Evolutionary conservation across 495 filamentous ascomycete species (phyloP).

Genomic region (Aspergillus funiculosus): DNA sequence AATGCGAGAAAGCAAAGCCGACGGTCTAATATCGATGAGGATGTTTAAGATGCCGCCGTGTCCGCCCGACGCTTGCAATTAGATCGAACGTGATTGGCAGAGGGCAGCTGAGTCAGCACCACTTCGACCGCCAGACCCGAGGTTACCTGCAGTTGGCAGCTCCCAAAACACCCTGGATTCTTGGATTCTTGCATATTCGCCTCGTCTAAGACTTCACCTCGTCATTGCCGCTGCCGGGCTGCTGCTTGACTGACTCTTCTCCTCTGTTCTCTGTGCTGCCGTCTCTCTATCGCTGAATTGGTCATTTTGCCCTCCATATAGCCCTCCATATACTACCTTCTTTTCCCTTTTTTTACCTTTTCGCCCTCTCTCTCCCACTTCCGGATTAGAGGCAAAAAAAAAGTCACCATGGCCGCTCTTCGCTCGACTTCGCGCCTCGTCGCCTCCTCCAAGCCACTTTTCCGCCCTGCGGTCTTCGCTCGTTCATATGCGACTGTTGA

Average conservation of each 20-base stretch:
- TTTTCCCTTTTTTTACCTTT: slow-evolving; percentile 9
- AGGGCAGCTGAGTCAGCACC: slow-evolving; percentile 29
- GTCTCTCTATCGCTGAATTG: slow-evolving; percentile 3
- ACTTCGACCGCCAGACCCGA: slow-evolving; percentile 39
- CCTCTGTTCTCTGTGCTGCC: slow-evolving; percentile 9
- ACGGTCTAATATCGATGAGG: too few relatives aligned
- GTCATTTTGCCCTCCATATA: slow-evolving; percentile 1
- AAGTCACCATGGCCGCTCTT: slow-evolving; percentile 66
- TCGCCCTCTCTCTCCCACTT: slow-evolving; percentile 4
- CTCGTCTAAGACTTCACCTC: slow-evolving; percentile 15
- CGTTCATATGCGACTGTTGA: slow-evolving; percentile 50
- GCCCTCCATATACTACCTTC: background rate
- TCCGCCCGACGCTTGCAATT: slow-evolving; percentile 47
- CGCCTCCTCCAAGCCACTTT: slow-evolving; percentile 49
- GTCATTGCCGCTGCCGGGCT: slow-evolving; percentile 21
- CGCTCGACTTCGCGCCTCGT: slow-evolving; percentile 64
- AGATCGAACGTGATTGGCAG: slow-evolving; percentile 35
- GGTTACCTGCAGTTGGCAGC: slow-evolving; percentile 31
- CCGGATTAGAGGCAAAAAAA: slow-evolving; percentile 7
- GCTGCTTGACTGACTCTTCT: slow-evolving; percentile 11
- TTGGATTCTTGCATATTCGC: slow-evolving; percentile 27
- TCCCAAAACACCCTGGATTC: slow-evolving; percentile 34
- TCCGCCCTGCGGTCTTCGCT: slow-evolving; percentile 44
- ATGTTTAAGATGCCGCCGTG: slow-evolving; percentile 36
- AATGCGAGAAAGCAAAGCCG: too few relatives aligned